phyloP scores from a whole-genome alignment of 495 filamentous ascomycete species.

The Lophiotrema nucula region DNA sequence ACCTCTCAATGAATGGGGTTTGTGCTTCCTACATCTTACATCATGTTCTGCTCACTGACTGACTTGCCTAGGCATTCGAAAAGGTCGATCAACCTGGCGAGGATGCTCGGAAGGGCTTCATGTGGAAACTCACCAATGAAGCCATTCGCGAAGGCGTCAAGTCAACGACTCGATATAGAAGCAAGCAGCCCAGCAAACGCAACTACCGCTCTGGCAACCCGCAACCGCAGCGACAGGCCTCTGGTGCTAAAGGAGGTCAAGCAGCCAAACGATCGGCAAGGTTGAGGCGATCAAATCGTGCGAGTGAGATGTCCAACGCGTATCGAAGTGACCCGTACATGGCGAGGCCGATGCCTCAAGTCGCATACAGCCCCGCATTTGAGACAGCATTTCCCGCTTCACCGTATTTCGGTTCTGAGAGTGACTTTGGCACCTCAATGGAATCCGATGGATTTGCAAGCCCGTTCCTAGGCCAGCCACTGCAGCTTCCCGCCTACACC shows the following conservation, averaged over 20 bases:
- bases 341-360: slow-evolving; percentile 1
- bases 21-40: slow-evolving; percentile 47
- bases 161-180: slow-evolving; percentile 73
- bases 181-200: slow-evolving; percentile 52
- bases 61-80: slow-evolving; percentile 58
- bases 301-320: background rate
- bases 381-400: slow-evolving; percentile 21
- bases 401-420: slow-evolving; percentile 19
- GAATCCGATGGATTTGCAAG: slow-evolving; percentile 4
- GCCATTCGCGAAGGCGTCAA: slow-evolving; percentile 62
- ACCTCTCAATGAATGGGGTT: slow-evolving; percentile 95
- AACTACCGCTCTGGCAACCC: slow-evolving; percentile 44
- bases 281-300: slow-evolving; percentile 24
- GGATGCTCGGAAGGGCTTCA: slow-evolving; percentile 57
- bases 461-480: background rate
- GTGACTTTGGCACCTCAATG: slow-evolving; percentile 1
- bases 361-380: background rate
- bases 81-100: slow-evolving; percentile 54
- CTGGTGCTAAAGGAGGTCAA: slow-evolving; percentile 58
- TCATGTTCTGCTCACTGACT: background rate
- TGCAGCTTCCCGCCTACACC: background rate
- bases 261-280: slow-evolving; percentile 42
- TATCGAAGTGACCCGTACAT: slow-evolving; percentile 15
- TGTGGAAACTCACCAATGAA: slow-evolving; percentile 66
- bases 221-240: slow-evolving; percentile 52